phyloP scores from a whole-genome alignment of 1,139 yeast species.

The Kurtzmaniella quercitrusa region DNA sequence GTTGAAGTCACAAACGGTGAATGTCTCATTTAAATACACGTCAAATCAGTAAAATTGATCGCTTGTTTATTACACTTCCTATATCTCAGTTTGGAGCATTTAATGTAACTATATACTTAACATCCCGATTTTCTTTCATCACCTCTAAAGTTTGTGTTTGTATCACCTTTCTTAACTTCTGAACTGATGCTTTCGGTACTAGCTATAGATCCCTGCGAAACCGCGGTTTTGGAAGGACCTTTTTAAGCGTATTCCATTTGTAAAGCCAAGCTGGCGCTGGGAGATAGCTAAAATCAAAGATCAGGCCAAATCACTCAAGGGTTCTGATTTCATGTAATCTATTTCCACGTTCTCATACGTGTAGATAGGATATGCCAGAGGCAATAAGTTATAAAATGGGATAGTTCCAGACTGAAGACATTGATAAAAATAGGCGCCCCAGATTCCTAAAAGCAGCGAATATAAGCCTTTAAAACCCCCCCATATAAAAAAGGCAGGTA shows the following conservation, averaged over 20 bases:
- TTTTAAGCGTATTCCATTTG: conserved; percentile 27
- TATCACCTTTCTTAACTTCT: neutral
- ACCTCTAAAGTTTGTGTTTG: conserved; percentile 22
- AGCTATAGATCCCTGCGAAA: neutral
- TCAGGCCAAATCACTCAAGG: conserved; percentile 15
- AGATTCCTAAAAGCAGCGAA: conserved; percentile 45
- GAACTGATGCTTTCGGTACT: neutral
- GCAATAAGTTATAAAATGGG: conserved; percentile 39
- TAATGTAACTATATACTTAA: conserved; percentile 9
- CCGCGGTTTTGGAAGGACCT: conserved; percentile 18
- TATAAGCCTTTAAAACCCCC: conserved; percentile 38
- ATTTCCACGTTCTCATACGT: conserved; percentile 3
- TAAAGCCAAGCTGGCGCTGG: conserved; percentile 41
- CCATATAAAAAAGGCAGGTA: conserved; percentile 44
- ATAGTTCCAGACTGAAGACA: conserved; percentile 55
- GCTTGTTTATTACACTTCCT: too few species aligned
- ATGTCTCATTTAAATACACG: too few species aligned
- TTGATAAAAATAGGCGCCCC: conserved; percentile 55
- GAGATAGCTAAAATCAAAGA: conserved; percentile 42
- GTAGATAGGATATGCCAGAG: conserved; percentile 39
- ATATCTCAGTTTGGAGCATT: too few species aligned
- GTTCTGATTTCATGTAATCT: conserved; percentile 18
- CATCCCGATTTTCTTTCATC: conserved; percentile 34
- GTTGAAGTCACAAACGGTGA: too few species aligned
- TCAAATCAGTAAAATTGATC: too few species aligned